Conservation (phyloP, 441 rosid genomes). For the Corymbia citriodora region DNA sequence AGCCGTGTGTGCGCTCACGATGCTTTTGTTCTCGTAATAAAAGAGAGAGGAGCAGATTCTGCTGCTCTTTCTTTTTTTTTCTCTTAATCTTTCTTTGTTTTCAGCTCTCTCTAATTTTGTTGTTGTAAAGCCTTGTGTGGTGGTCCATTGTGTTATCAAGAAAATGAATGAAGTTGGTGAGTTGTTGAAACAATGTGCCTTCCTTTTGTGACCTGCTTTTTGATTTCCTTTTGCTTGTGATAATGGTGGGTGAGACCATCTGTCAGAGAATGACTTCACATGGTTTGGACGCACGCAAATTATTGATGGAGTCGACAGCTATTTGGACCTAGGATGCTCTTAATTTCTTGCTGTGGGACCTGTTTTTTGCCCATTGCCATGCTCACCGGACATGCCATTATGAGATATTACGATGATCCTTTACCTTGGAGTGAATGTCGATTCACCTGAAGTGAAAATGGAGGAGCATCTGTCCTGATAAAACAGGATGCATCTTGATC, state of each 20-base stretch:
- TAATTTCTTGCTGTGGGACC: background rate
- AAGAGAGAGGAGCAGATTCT: slow-evolving; percentile 7
- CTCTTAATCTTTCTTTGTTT: background rate
- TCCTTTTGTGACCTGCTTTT: background rate
- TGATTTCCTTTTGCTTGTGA: background rate
- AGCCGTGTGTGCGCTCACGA: background rate
- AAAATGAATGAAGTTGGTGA: background rate
- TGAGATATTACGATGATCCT: background rate
- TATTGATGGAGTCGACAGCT: background rate
- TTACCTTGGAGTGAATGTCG: background rate
- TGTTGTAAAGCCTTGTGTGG: background rate
- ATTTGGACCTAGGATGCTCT: background rate
- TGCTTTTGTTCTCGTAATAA: slow-evolving; percentile 8
- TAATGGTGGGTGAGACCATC: background rate
- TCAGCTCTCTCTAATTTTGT: background rate
- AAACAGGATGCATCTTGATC: background rate
- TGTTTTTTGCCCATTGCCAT: background rate
- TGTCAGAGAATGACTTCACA: background rate
- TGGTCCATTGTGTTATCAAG: background rate
- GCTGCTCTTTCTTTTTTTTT: background rate
- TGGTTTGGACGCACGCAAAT: background rate
- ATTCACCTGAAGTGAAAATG: background rate
- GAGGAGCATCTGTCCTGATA: background rate
- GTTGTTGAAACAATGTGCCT: background rate
- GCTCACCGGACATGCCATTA: background rate